Evolutionary conservation across 1,284 basidiomycete species (phyloP).

Genomic region (Schizopora paradoxa): DNA sequence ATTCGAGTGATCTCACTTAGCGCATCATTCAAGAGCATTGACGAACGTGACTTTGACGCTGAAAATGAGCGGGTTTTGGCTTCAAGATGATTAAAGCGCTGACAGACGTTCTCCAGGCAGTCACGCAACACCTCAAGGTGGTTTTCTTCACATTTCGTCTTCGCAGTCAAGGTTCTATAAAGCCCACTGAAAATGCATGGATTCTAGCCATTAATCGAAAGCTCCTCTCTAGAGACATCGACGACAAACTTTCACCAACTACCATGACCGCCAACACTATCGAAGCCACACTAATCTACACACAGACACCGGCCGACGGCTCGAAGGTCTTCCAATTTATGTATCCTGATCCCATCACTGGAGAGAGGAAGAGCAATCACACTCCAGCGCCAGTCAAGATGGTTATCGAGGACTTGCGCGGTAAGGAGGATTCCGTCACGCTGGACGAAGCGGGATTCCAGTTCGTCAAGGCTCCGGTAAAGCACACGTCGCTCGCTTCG

Average conservation of each 20-base stretch:
- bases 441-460: conserved; percentile 57
- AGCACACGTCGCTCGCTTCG: conserved; percentile 39
- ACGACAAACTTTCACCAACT: not conserved
- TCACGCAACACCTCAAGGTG: too few species aligned
- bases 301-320: conserved; percentile 16
- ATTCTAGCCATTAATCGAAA: too few species aligned
- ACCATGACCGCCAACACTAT: conserved; percentile 7
- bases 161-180: too few species aligned
- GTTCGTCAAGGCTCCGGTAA: conserved; percentile 35
- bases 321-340: conserved; percentile 16
- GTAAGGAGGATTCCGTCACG: conserved; percentile 40
- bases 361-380: conserved; percentile 14
- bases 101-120: too few species aligned
- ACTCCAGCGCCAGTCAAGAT: conserved; percentile 25
- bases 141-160: too few species aligned
- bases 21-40: too few species aligned
- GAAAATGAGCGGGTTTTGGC: too few species aligned
- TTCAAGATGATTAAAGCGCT: too few species aligned
- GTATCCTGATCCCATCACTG: conserved; percentile 8
- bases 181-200: not conserved
- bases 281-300: conserved; percentile 14
- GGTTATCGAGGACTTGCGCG: conserved; percentile 50
- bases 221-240: too few species aligned
- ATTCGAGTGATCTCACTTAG: too few species aligned
- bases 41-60: too few species aligned